A percentile compares a stretch with the other conserved stretches of the same genome.
These are phyloP conservation scores for Oxyria digyna DNA, from an alignment of 148 eudicot species.

Conservation along the genomic window DNA sequence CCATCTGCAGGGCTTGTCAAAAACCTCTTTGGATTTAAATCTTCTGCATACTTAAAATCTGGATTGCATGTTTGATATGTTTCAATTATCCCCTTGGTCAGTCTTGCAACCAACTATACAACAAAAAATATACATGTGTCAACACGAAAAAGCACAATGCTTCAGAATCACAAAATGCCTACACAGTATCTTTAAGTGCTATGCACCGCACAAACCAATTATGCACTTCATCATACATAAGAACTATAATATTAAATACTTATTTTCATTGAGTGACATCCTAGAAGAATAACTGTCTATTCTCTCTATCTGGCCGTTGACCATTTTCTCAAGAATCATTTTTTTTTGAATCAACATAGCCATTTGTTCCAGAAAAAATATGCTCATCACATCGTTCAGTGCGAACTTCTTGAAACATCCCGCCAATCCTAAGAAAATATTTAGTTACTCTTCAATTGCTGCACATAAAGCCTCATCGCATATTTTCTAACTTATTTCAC, in stretches of 20 bases:
- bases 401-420: background rate
- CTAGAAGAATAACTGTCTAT: background rate
- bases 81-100: slow-evolving; percentile 85
- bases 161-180: background rate
- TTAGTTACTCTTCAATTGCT: background rate
- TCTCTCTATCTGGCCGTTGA: background rate
- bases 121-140: background rate
- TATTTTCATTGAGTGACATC: background rate
- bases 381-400: background rate
- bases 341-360: background rate
- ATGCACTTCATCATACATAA: background rate
- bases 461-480: background rate
- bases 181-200: background rate
- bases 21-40: slow-evolving; percentile 73
- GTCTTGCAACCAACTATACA: slow-evolving; percentile 59
- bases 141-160: background rate
- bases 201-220: background rate
- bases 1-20: slow-evolving; percentile 82
- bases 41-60: slow-evolving; percentile 58
- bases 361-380: background rate
- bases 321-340: background rate
- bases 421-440: background rate
- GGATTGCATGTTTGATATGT: slow-evolving; percentile 84
- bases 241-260: too few relatives aligned
- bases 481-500: background rate